Base-by-base conservation (phyloP, 371 early-diverging fungal genomes). In the Capniomyces stellatus region DNA sequence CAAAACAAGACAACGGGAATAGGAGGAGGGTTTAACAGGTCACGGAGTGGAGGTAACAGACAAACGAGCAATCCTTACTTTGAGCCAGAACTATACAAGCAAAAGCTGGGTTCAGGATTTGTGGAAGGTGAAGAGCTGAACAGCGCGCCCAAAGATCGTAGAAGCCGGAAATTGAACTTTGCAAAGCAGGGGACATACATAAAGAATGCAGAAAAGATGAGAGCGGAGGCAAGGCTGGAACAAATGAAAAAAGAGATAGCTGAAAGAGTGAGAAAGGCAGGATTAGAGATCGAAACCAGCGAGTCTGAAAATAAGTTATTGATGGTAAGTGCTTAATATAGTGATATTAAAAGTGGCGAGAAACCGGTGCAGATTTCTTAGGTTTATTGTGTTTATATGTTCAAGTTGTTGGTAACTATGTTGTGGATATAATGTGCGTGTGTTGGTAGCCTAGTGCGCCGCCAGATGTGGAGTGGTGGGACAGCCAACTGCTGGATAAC, bases 391-490 rank as follows among this genome's bases (percentile, higher is more conserved):
- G n/a, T n/a, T n/a, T n/a, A n/a, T n/a, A n/a, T n/a, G n/a, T n/a
- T n/a, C n/a, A n/a, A n/a, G n/a, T n/a, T n/a, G n/a, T n/a, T n/a
- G n/a, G n/a, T n/a, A n/a, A n/a, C n/a, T n/a, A n/a, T n/a, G n/a
- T n/a, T n/a, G n/a, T n/a, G n/a, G n/a, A n/a, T n/a, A n/a, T n/a
- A n/a, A n/a, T n/a, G n/a, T n/a, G n/a, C n/a, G n/a, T n/a, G n/a
- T n/a, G n/a, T n/a, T n/a, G n/a, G n/a, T n/a, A n/a, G n/a, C n/a
- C n/a, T n/a, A n/a, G n/a, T n/a, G 68, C 65, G 71, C 85, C 92
- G 4, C 91, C 93, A 6, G 70, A 58, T 0, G 80, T 85, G 2
- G 98, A 94, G 65, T 94, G 95, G 98, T 95, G 95, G 98, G 95
- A 97, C 73, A 76, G 76, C 27, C 85, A 80, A 6, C 75, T 93